Conservation (phyloP, 495 filamentous ascomycete genomes). For the Parathielavia appendiculata region DNA sequence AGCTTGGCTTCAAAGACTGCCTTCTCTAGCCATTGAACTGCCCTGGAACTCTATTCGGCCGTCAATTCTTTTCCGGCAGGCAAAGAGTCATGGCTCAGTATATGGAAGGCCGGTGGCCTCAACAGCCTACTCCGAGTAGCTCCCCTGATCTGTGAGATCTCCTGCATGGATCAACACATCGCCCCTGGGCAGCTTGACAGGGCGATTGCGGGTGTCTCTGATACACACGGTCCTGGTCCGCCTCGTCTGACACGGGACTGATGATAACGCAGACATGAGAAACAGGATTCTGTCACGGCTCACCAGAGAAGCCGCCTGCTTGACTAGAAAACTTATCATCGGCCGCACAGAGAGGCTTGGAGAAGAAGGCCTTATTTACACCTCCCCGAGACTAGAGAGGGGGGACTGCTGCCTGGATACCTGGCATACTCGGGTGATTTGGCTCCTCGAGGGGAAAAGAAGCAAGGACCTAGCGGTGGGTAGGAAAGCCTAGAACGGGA, state of each 20-base stretch:
- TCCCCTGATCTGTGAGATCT: constrained; percentile 79
- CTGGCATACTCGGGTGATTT: too few species aligned
- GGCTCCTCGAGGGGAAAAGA: neutral
- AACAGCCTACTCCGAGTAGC: constrained; percentile 38
- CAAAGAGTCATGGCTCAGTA: neutral
- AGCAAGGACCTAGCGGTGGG: neutral
- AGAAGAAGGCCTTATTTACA: neutral
- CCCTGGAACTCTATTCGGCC: constrained; percentile 33
- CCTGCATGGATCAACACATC: constrained; percentile 91
- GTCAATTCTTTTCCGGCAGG: neutral
- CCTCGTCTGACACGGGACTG: constrained; percentile 20
- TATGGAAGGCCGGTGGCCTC: neutral
- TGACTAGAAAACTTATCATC: neutral
- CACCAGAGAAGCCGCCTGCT: too few species aligned
- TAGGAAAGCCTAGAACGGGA: too few species aligned
- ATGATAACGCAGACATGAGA: constrained; percentile 6
- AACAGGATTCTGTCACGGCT: neutral
- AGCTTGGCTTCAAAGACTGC: constrained; percentile 78
- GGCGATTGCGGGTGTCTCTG: constrained; percentile 82
- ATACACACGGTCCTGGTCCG: constrained; percentile 59
- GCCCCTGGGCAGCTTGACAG: constrained; percentile 63
- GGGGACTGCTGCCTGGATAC: neutral
- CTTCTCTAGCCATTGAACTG: constrained; percentile 70
- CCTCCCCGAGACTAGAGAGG: neutral
- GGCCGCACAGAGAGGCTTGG: neutral